Evolutionary conservation across 2,329 filamentous ascomycete species (phyloP).

Genomic region (Pyrenophora seminiperda): DNA sequence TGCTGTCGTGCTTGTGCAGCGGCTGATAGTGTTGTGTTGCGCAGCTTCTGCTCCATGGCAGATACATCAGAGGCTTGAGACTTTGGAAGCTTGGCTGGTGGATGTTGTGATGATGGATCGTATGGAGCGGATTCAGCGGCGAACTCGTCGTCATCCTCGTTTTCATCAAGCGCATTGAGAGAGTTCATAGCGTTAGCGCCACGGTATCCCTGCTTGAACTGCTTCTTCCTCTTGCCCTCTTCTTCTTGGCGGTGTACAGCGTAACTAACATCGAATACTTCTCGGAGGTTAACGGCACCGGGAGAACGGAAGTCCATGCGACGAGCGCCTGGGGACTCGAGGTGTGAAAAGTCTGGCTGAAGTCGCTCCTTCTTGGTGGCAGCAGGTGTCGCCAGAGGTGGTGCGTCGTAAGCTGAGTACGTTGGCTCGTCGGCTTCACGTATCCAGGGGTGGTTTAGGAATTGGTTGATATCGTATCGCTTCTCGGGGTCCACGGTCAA

Average conservation of each 20-base stretch:
- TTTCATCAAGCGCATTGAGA: slow-evolving; percentile 68
- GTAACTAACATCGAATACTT: slow-evolving; percentile 98
- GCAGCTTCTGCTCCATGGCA: slow-evolving; percentile 84
- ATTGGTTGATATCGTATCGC: slow-evolving; percentile 90
- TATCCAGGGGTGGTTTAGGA: slow-evolving; percentile 95
- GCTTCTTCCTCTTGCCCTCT: slow-evolving; percentile 88
- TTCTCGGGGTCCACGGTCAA: slow-evolving; percentile 94
- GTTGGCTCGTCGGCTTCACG: slow-evolving; percentile 71
- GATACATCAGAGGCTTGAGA: slow-evolving; percentile 66
- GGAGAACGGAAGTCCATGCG: slow-evolving; percentile 93
- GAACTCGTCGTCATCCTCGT: slow-evolving; percentile 69
- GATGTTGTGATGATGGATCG: slow-evolving; percentile 54
- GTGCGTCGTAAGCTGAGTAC: slow-evolving; percentile 69
- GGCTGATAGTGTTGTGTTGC: slow-evolving; percentile 76
- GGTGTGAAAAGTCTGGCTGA: slow-evolving; percentile 58
- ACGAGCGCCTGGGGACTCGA: slow-evolving; percentile 67
- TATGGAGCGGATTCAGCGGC: slow-evolving; percentile 65
- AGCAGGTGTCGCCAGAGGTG: slow-evolving; percentile 72
- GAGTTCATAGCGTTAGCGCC: slow-evolving; percentile 67
- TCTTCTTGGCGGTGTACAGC: slow-evolving; percentile 97
- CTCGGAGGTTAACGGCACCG: slow-evolving; percentile 90
- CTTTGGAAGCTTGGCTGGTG: slow-evolving; percentile 71
- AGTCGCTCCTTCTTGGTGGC: slow-evolving; percentile 61
- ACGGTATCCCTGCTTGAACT: slow-evolving; percentile 73
- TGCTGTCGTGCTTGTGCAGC: slow-evolving; percentile 66